Conservation (phyloP, 495 filamentous ascomycete species). For the Penicillium subrubescens region DNA sequence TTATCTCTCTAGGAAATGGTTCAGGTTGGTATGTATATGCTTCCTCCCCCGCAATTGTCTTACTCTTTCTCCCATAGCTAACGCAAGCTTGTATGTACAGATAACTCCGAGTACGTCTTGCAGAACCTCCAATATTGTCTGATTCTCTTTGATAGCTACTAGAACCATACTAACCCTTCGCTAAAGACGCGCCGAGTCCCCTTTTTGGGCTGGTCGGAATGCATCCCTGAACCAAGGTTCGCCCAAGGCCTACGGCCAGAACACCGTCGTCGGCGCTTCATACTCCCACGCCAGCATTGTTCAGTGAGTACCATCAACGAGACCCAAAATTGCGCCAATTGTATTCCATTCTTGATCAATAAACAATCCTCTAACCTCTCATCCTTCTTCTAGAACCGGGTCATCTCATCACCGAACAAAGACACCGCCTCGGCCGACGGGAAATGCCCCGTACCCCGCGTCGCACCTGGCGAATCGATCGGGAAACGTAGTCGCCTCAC, state of each 20-base stretch:
- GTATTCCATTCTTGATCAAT: background rate
- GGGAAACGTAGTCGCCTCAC: slow-evolving; percentile 54
- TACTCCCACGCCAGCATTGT: slow-evolving; percentile 96
- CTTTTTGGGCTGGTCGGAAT: slow-evolving; percentile 80
- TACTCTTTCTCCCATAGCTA: slow-evolving; percentile 26
- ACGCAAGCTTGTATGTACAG: slow-evolving; percentile 29
- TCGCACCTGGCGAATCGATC: slow-evolving; percentile 57
- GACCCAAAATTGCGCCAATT: background rate
- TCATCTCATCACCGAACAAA: slow-evolving; percentile 58
- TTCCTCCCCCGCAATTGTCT: slow-evolving; percentile 27
- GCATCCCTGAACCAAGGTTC: slow-evolving; percentile 41
- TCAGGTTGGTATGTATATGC: slow-evolving; percentile 85
- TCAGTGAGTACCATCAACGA: slow-evolving; percentile 65
- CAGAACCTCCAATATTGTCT: slow-evolving; percentile 13
- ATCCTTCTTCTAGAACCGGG: slow-evolving; percentile 46
- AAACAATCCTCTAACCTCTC: slow-evolving; percentile 16
- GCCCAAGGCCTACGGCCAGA: slow-evolving; percentile 62
- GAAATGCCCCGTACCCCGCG: slow-evolving; percentile 39
- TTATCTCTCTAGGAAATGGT: slow-evolving; percentile 81
- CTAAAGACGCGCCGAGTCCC: slow-evolving; percentile 69
- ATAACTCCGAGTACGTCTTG: slow-evolving; percentile 52
- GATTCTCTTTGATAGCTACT: background rate
- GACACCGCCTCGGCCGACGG: slow-evolving; percentile 59
- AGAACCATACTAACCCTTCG: slow-evolving; percentile 2
- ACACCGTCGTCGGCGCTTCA: slow-evolving; percentile 87